Conservation (phyloP, 2,329 filamentous ascomycete species). For the Gaeumannomyces sp. region DNA sequence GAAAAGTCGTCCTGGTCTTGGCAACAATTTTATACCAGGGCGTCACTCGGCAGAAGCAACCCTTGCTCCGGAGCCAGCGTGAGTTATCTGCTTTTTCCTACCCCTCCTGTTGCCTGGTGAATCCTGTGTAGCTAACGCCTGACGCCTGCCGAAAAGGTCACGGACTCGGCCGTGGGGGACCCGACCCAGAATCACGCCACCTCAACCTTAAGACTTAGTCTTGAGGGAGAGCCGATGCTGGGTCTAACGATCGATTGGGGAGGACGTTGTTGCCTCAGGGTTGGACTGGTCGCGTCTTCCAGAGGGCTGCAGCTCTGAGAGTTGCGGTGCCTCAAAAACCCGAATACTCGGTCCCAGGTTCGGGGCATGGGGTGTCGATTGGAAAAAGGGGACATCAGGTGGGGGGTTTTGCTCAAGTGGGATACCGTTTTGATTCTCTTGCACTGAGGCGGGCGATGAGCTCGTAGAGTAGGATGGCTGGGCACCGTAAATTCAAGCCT, state of each 20-base stretch:
- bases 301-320: neutral
- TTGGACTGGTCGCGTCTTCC: constrained; percentile 16
- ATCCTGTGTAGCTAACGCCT: neutral
- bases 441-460: neutral
- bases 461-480: constrained; percentile 3
- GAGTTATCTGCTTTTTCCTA: neutral
- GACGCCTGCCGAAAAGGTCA: constrained; percentile 5
- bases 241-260: constrained; percentile 9
- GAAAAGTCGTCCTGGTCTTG: neutral
- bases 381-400: constrained; percentile 9
- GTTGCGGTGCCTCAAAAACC: constrained; percentile 6
- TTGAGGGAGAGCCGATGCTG: constrained; percentile 7
- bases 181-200: constrained; percentile 9
- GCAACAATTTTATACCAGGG: neutral
- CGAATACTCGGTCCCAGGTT: constrained; percentile 8
- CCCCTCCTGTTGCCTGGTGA: neutral
- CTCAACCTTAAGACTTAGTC: neutral
- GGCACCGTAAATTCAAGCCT: constrained; percentile 10
- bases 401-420: constrained; percentile 9
- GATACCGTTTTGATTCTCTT: constrained; percentile 9
- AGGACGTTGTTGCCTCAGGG: constrained; percentile 7
- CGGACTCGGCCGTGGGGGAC: constrained; percentile 14
- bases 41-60: constrained; percentile 10
- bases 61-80: constrained; percentile 14
- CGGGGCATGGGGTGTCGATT: constrained; percentile 12